Evolutionary conservation across 768 basidiomycete genomes (phyloP).

Genomic region (Mycena epipterygia): DNA sequence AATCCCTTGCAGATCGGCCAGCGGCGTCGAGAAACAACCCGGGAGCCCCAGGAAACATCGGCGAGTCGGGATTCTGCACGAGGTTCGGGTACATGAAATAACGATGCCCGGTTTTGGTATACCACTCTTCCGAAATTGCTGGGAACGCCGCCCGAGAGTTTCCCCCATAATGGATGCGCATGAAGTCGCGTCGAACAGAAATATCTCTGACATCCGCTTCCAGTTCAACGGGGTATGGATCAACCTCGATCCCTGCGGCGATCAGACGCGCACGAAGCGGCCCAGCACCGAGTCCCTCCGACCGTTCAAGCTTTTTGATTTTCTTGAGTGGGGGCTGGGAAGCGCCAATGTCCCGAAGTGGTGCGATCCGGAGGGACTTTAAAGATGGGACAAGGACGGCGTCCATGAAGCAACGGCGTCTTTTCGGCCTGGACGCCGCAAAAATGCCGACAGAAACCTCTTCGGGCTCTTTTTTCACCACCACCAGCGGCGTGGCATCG

Average conservation of each 20-base stretch:
- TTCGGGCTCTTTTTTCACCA: background rate
- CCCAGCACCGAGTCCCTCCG: conserved; percentile 16
- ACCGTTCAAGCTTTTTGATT: conserved; percentile 21
- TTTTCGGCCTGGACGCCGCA: too few species aligned
- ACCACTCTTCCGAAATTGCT: background rate
- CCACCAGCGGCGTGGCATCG: background rate
- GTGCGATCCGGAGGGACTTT: background rate
- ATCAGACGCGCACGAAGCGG: conserved; percentile 18
- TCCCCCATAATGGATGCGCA: conserved; percentile 18
- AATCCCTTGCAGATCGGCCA: conserved; percentile 1
- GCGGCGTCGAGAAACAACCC: conserved; percentile 26
- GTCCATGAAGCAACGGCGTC: background rate
- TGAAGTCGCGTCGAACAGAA: conserved; percentile 22
- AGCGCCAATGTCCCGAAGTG: background rate
- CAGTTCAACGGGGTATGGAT: background rate
- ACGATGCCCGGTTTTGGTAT: conserved; percentile 16
- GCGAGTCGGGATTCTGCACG: conserved; percentile 25
- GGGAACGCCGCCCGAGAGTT: conserved; percentile 1
- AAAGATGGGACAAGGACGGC: conserved; percentile 6
- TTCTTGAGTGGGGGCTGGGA: conserved; percentile 5
- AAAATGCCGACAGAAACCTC: background rate
- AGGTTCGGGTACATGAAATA: conserved; percentile 30
- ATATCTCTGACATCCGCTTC: conserved; percentile 1
- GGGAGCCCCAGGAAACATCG: conserved; percentile 31
- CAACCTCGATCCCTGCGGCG: background rate